Evolutionary conservation across 768 basidiomycete genomes (phyloP).

Genomic region (Termitomyces sp.): DNA sequence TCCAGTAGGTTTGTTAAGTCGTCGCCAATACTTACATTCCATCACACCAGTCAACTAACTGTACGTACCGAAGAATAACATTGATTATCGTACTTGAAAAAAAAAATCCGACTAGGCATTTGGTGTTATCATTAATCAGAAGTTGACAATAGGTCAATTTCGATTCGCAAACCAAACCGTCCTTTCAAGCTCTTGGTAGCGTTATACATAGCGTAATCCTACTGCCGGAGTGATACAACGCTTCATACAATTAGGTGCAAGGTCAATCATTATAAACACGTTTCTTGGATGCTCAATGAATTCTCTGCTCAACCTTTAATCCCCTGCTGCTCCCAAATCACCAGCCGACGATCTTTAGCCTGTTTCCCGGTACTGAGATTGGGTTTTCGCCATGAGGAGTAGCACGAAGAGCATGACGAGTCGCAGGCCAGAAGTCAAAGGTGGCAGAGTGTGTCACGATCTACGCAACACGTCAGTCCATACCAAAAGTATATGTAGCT

Average conservation of each 20-base stretch:
- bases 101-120: no score
- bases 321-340: conserved; percentile 67
- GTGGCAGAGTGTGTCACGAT: conserved; percentile 73
- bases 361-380: conserved; percentile 68
- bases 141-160: no score
- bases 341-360: conserved; percentile 69
- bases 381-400: conserved; percentile 81
- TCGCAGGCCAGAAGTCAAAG: conserved; percentile 78
- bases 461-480: conserved; percentile 23
- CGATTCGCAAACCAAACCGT: no score
- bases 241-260: not conserved
- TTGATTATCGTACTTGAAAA: no score
- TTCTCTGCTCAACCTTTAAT: conserved; percentile 30
- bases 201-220: not conserved
- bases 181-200: no score
- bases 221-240: no score
- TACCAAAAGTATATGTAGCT: not conserved
- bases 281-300: conserved; percentile 27
- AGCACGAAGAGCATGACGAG: conserved; percentile 72
- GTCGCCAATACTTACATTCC: no score
- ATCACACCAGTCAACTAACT: no score
- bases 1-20: no score
- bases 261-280: conserved; percentile 59
- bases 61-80: no score
- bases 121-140: no score